Base-by-base conservation (phyloP, 2,329 filamentous ascomycete species). In the Corinectria fuckeliana region DNA sequence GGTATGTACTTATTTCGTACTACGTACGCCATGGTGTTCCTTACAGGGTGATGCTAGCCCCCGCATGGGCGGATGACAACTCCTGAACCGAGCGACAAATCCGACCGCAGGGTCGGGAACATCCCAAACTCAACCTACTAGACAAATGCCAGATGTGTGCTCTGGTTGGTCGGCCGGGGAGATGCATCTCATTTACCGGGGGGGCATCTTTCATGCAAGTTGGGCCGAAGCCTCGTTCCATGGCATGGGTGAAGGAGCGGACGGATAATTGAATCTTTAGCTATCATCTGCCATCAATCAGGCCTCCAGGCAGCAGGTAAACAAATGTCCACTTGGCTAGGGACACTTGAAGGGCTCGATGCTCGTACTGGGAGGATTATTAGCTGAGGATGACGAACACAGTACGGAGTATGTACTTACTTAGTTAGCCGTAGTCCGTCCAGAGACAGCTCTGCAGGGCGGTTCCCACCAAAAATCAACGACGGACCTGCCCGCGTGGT, bases 201-300 rank as follows among this genome's bases (percentile, higher is more conserved):
- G 58, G 44, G 32, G 21, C 58, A 49, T 49, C 55, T 44, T 41
- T 61, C 48, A 56, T 63, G 32, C 45, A 47, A 18, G 38, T 30
- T 30, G 48, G 38, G 51, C n/a, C 39, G 16, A 34, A 42, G 52
- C 41, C 42, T 45, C 32, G 25, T n/a, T 50, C 32, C 42, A 34
- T 23, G 25, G 50, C 66, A 65, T 59, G 66, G 63, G 53, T 65
- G 56, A 61, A 52, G 61, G 50, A 34, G 36, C 47, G 20, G 52
- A 41, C 47, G 56, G 50, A 18, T 16, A 49, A 45, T 44, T 58
- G 38, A 20, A 44, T 54, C 45, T 18, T 45, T 25, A 45, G 32
- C 9, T 16, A n/a, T 52, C n/a, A n/a, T 47, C 32, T 47, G 56
- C 50, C 54, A 32, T 28, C 34, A n/a, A 45, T 47, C 39, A 21